Evolutionary conservation across 305 asterid genomes (phyloP), one percentile per base, ranked within the genome.

Genomic region (Plantago coronopus): DNA sequence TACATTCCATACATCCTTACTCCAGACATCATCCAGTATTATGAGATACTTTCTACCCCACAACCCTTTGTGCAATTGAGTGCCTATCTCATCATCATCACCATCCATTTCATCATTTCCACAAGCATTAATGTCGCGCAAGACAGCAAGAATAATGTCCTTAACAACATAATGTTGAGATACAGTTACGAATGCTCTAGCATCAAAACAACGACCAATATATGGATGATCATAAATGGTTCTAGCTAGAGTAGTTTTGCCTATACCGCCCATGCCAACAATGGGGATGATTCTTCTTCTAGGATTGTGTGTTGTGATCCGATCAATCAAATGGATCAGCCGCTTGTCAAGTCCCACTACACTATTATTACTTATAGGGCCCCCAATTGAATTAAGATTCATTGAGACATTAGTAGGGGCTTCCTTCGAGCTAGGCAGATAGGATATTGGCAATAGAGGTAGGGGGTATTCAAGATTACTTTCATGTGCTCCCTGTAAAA

Each of bases 241-340:
- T 23, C 57, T 54, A 14, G 63, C 72, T 5, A 68, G 63, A 38
- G 71, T 66, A 17, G 71, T 66, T n/a, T 66, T 66, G 5, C 71
- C 71, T 17, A 58, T 66, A 0, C 71, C 65, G 13, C 68, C 73
- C 68, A 68, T 68, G 13, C 73, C 73, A 10, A 55, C 68, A 23
- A 69, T 40, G 2, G 73, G 12, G 40, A 62, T 10, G 6, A 62
- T 19, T 56, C 27, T 38, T 11, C 50, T 44, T 7, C 23, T 29
- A 31, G 38, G 0, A 0, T 51, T 23, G 5, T 19, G 19, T 0
- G 4, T 38, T 2, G 17, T 18, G 4, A 62, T 12, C 4, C 4
- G 65, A 18, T 31, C 15, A 23, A 9, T 55, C 4, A 62, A 62
- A 17, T 57, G 47, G 8, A 8, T 8, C 61, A 69, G 29, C 4